Percentiles rank a stretch among this genome's conserved stretches.
Evolutionary conservation across 2,329 filamentous ascomycete species (phyloP).

Genomic region (Neonectria sp.): DNA sequence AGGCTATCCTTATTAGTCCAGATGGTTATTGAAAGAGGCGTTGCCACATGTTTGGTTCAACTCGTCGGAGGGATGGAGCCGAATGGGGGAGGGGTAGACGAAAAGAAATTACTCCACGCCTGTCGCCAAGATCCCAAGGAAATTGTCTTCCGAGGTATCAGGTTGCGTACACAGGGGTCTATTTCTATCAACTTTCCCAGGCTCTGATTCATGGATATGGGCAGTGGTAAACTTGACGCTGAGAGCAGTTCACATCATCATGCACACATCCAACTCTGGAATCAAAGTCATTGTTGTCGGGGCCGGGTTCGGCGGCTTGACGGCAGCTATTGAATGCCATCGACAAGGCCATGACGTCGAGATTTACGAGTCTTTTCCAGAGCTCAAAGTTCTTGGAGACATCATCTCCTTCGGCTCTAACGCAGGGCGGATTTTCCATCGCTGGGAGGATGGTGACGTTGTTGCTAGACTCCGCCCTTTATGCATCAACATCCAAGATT

Average conservation of each 20-base stretch:
- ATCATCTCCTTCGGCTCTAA: constrained; percentile 76
- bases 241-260: constrained; percentile 1
- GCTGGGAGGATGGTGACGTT: constrained; percentile 65
- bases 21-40: too few species aligned
- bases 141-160: background rate
- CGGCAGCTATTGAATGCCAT: constrained; percentile 74
- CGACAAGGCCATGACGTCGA: constrained; percentile 72
- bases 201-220: background rate
- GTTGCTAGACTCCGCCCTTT: constrained; percentile 50
- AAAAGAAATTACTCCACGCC: background rate
- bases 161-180: too few species aligned
- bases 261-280: constrained; percentile 30
- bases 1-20: background rate
- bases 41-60: background rate
- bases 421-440: constrained; percentile 67
- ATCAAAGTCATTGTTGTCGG: constrained; percentile 34
- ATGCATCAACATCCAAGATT: constrained; percentile 49
- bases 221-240: background rate
- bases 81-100: background rate
- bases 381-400: constrained; percentile 72
- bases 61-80: constrained; percentile 10
- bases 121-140: background rate
- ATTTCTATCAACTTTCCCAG: background rate
- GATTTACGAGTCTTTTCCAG: constrained; percentile 71
- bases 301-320: constrained; percentile 72